Base-by-base conservation (phyloP, 2,329 filamentous ascomycete genomes). In the Ophiostoma tasmaniense region DNA sequence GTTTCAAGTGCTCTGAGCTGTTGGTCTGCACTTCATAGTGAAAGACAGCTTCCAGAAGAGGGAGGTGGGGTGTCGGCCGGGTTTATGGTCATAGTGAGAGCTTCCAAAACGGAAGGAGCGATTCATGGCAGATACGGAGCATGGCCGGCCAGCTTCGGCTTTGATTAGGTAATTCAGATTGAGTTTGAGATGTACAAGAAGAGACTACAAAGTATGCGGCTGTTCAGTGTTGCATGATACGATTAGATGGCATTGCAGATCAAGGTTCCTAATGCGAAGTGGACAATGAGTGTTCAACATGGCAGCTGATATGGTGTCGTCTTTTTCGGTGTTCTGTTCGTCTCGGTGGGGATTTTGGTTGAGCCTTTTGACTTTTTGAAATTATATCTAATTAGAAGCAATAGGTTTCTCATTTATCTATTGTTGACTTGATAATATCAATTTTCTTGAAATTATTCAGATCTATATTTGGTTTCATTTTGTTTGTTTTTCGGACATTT, bases 21-120 rank as follows among this genome's bases (percentile, higher is more conserved):
- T 35, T 35, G 61, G 61, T 37, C 61, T 64, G 7, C 22, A n/a
- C 20, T 66, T 14, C 2, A 17, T 22, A 25, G 37, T 39, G 10
- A 39, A 39, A 45, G 30, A n/a, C 39, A 33, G 22, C 66, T 61
- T 67, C 66, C 66, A 42, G 66, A 68, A 68, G 22, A 61, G 52
- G 64, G 64, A 66, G 64, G 64, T 66, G 68, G 64, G 68, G 68
- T 37, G 33, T 22, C 20, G 20, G 35, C 11, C n/a, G 50, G 50
- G 50, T 3, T 52, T 25, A 25, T 22, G n/a, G 25, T 17, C 50
- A 3, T 25, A 11, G 25, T 25, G 50, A 13, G 25, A 55, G 50
- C 22, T 55, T 55, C 50, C 50, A 55, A 55, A 55, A 14, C 22
- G 22, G 30, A 64, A 39, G 62, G 62, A 64, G 62, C 30, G n/a